Percentiles rank a stretch among this genome's conserved stretches.
Conservation (phyloP, 129 eudicot genomes). For the Sambucus nigra region DNA sequence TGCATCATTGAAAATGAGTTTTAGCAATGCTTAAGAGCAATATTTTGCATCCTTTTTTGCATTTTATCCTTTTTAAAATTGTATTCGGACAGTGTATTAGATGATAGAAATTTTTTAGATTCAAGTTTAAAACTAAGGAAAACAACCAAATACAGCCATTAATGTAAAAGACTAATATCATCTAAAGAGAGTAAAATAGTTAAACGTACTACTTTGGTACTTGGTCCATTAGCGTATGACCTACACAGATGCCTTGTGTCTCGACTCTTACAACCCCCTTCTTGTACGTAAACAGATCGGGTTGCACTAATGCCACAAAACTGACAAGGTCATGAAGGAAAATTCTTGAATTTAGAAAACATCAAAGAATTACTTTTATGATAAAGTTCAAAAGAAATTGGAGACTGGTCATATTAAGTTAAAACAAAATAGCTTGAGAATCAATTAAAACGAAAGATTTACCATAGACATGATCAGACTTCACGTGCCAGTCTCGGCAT, state of each 20-base stretch:
- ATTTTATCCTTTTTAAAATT: no score
- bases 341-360: slow-evolving; percentile 31
- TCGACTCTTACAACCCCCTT: slow-evolving; percentile 86
- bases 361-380: background rate
- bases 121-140: no score
- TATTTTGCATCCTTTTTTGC: no score
- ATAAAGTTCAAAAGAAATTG: slow-evolving; percentile 1
- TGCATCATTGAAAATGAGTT: no score
- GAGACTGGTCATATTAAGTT: background rate
- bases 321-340: slow-evolving; percentile 85
- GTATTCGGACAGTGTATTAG: no score
- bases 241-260: slow-evolving; percentile 79
- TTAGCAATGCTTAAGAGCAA: no score
- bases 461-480: slow-evolving; percentile 87
- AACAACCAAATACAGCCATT: no score
- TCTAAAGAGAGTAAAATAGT: no score
- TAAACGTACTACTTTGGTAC: slow-evolving; percentile 56
- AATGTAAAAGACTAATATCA: no score
- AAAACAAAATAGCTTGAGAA: background rate
- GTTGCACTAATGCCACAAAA: slow-evolving; percentile 73
- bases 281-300: slow-evolving; percentile 75
- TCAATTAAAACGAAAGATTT: background rate
- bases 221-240: slow-evolving; percentile 84
- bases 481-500: slow-evolving; percentile 85
- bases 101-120: no score